Evolutionary conservation across 2,329 filamentous ascomycete species (phyloP), one percentile per base, ranked within the genome.

Genomic region (Blastomyces silverae): DNA sequence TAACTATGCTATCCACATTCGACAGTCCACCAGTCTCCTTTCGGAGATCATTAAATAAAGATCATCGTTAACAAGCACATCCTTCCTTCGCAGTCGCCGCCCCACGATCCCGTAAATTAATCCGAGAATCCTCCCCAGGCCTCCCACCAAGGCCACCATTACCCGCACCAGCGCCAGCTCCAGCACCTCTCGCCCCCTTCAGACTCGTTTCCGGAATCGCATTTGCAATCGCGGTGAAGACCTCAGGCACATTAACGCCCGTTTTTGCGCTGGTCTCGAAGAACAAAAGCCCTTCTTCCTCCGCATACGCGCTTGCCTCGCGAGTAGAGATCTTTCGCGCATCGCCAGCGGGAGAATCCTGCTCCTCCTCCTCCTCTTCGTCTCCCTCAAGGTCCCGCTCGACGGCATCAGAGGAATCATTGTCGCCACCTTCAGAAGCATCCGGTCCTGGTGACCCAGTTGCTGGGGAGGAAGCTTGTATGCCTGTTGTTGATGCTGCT

Each of bases 231-330:
- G 94, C 94, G 57, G 92, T 97, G 75, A 99, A 99, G 42, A 99
- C 94, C 72, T 97, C 93, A 63, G 89, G 87, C 50, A 99, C 94
- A 76, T 97, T 97, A 74, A 89, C 85, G 34, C 94, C 94, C 3
- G 91, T 94, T 87, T 99, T 99, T 59, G 94, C 94, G 76, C 91
- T 96, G 20, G 94, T 99, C 83, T 99, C 94, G 77, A 97, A 97
- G 81, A 99, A 99, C 69, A 99, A 78, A 69, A 99, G 81, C 64
- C 88, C 87, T 79, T 99, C 94, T 78, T 97, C 93, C 70, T 97
- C 92, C 8, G 94, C 94, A 78, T 97, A 99, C 64, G 87, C 82
- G 80, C 92, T 91, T 53, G 92, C 94, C 80, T 97, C 92, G 69
- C 91, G 88, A n/a, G 89, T 94, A 61, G 89, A 87, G 44, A 99